These are phyloP conservation scores for Saccharomycopsis hybrid DNA, from an alignment of 1,139 yeast genomes.

Conservation along the genomic window DNA sequence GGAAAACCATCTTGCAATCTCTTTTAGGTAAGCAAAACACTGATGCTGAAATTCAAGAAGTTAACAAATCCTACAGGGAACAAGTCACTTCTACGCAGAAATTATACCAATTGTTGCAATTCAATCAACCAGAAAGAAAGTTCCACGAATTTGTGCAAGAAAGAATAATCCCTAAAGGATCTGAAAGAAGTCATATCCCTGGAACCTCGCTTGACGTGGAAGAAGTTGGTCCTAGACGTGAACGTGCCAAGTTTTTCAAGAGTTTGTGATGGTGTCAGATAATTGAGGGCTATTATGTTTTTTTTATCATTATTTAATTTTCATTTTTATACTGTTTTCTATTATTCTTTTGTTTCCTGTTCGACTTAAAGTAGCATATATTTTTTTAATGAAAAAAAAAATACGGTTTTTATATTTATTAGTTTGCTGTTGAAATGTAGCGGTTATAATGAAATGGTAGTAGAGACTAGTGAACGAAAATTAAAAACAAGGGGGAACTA, in stretches of 20 bases:
- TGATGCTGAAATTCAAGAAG: slow-evolving; percentile 1
- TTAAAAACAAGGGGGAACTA: no score
- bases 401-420: no score
- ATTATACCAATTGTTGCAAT: slow-evolving; percentile 18
- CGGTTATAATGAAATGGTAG: no score
- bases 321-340: not conserved
- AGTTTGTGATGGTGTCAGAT: slow-evolving; percentile 13
- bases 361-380: not conserved
- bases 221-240: slow-evolving; percentile 19
- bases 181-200: slow-evolving; percentile 17
- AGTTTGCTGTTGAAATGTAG: no score
- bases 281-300: not conserved
- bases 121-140: slow-evolving; percentile 18
- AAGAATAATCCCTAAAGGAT: slow-evolving; percentile 16
- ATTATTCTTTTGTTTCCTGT: not conserved
- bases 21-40: slow-evolving; percentile 10
- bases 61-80: slow-evolving; percentile 5
- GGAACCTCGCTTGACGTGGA: slow-evolving; percentile 16
- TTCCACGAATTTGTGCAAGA: slow-evolving; percentile 19
- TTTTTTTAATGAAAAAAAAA: not conserved
- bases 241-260: slow-evolving; percentile 18
- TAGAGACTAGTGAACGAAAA: no score
- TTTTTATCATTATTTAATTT: not conserved
- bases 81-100: slow-evolving; percentile 4
- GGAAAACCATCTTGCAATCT: slow-evolving; percentile 14